Evolutionary conservation across 2,329 filamentous ascomycete species (phyloP).

Genomic region (Thermoascus crustaceus): DNA sequence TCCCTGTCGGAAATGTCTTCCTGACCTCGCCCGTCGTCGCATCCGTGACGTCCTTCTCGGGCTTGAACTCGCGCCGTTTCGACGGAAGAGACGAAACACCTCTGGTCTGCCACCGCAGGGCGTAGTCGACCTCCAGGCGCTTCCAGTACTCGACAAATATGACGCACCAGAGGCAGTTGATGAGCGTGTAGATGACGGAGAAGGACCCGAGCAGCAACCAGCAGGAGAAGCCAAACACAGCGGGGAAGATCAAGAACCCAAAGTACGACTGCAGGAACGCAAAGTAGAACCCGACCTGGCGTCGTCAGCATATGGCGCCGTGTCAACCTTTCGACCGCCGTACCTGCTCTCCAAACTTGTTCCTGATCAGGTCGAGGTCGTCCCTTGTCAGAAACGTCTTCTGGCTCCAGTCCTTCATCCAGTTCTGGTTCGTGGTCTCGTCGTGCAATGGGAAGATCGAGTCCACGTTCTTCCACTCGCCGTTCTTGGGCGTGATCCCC

Average conservation of each 20-base stretch:
- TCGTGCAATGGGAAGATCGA: constrained; percentile 76
- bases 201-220: constrained; percentile 80
- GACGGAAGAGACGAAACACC: constrained; percentile 76
- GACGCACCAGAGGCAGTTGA: constrained; percentile 76
- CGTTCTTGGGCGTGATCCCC: constrained; percentile 61
- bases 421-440: constrained; percentile 64
- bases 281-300: constrained; percentile 90
- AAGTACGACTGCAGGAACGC: constrained; percentile 94
- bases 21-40: constrained; percentile 73
- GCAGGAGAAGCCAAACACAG: constrained; percentile 66
- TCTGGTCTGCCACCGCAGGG: constrained; percentile 82
- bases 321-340: constrained; percentile 1
- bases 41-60: constrained; percentile 69
- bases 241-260: constrained; percentile 72
- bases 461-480: constrained; percentile 65
- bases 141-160: constrained; percentile 97
- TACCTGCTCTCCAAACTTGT: constrained; percentile 62
- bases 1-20: constrained; percentile 67
- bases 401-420: constrained; percentile 67
- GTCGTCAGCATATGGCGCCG: constrained; percentile 4
- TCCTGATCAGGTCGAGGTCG: constrained; percentile 67
- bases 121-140: constrained; percentile 79
- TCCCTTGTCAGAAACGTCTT: constrained; percentile 41
- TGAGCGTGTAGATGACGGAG: constrained; percentile 71
- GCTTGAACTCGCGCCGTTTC: constrained; percentile 68